These are phyloP conservation scores for Epithemia pelagica DNA, from an alignment of 108 stramenopile species.

Conservation along the genomic window DNA sequence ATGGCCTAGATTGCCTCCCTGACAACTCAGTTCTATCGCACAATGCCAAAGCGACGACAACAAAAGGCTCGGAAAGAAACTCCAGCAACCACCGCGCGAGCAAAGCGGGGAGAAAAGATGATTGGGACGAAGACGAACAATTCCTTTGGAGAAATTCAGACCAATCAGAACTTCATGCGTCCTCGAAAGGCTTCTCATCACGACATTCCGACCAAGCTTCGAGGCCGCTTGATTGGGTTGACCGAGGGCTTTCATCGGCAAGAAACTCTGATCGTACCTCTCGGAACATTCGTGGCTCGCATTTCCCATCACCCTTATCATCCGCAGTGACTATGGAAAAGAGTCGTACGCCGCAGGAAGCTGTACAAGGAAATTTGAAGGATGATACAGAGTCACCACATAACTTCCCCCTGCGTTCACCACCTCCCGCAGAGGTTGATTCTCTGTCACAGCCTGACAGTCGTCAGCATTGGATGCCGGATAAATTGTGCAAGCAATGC, in stretches of 20 bases:
- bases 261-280: conserved; percentile 12
- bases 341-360: background rate
- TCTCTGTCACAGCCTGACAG: conserved; percentile 25
- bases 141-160: conserved; percentile 15
- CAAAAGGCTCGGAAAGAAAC: background rate
- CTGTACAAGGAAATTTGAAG: background rate
- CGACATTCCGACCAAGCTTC: background rate
- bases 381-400: background rate
- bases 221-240: background rate
- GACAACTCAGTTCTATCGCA: background rate
- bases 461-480: conserved; percentile 89
- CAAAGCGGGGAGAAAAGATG: background rate
- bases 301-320: background rate
- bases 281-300: background rate
- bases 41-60: background rate
- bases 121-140: conserved; percentile 32
- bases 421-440: background rate
- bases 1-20: background rate
- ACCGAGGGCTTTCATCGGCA: background rate
- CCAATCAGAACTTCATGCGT: background rate
- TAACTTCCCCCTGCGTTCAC: conserved; percentile 1
- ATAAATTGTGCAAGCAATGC: conserved; percentile 88
- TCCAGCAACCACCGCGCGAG: background rate
- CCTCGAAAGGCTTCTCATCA: background rate
- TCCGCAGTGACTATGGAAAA: background rate